Evolutionary conservation across 768 basidiomycete species (phyloP), one percentile per base, ranked within the genome.

Genomic region (Pleurotus citrinopileatus): DNA sequence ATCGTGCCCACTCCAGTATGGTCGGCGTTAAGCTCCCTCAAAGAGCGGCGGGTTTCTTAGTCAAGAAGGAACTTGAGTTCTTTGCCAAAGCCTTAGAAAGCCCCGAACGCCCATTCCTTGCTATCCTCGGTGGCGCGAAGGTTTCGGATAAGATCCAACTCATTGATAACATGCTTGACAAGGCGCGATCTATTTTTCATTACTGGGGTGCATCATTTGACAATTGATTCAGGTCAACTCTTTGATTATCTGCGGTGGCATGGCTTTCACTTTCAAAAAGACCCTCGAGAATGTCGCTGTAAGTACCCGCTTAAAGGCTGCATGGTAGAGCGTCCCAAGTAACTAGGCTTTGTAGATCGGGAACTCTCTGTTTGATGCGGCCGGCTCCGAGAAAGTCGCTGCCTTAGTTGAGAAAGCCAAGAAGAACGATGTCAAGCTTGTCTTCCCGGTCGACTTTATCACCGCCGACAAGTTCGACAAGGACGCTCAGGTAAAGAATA

Each of bases 231-330:
- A 94, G 91, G 96, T 98, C 72, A 78, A 99, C 74, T 91, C 89
- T 20, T 76, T 99, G 60, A 98, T 99, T 68, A 91, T 99, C 61
- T 90, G 93, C 59, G 96, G 96, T 65, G 96, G 96, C 25, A 99
- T 99, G 96, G 91, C 93, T 29, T 99, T 97, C 75, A 99, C 96
- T 54, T 99, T 99, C 82, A 94, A 95, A 74, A 98, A 98, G 78
- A 89, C 86, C 4, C 78, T 96, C 54, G 82, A 98, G 55, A 78
- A 83, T 57, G 79, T 94, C 42, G 68, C 83, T 44, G 93, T 91
- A 63, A 47, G 26, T 20, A 25, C 52, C 34, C 36, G 20, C 36
- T 22, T 28, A 26, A 19, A 32, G 2, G 4, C 38, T 22, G 46
- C 23, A 47, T 10, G 17, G 34, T 25, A 23, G 56, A 52, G 26